A percentile compares a stretch with the other conserved stretches of the same genome.
These are phyloP conservation scores for Podaxis pistillaris DNA, from an alignment of 768 basidiomycete genomes.

Conservation along the genomic window DNA sequence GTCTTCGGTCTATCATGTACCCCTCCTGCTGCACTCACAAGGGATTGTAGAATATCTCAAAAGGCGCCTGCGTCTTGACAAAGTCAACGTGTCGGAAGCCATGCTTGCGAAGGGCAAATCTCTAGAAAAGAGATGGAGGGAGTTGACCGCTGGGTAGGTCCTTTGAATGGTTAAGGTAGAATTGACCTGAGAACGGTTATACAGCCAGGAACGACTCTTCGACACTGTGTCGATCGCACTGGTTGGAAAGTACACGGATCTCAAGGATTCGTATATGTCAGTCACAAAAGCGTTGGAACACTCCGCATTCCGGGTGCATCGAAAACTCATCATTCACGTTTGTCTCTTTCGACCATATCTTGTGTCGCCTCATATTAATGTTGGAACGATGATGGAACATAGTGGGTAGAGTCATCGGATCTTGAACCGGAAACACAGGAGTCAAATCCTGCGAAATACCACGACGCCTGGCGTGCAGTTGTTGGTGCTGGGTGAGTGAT, in stretches of 20 bases:
- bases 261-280: slow-evolving; percentile 98
- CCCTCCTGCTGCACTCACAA: slow-evolving; percentile 86
- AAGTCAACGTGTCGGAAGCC: slow-evolving; percentile 49
- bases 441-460: slow-evolving; percentile 82
- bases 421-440: slow-evolving; percentile 81
- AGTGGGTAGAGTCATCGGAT: slow-evolving; percentile 98
- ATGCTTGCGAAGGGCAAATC: slow-evolving; percentile 61
- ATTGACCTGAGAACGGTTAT: slow-evolving; percentile 1
- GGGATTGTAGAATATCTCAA: slow-evolving; percentile 86
- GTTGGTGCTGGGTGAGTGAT: slow-evolving; percentile 79
- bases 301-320: slow-evolving; percentile 88
- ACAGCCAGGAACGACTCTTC: slow-evolving; percentile 90
- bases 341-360: slow-evolving; percentile 22
- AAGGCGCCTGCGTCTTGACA: slow-evolving; percentile 74
- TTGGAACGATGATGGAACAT: not conserved
- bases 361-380: not conserved
- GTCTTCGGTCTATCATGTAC: slow-evolving; percentile 95
- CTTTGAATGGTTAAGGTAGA: not conserved
- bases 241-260: slow-evolving; percentile 95
- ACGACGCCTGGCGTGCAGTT: slow-evolving; percentile 92
- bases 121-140: slow-evolving; percentile 77
- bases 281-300: slow-evolving; percentile 97
- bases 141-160: slow-evolving; percentile 75
- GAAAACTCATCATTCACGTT: slow-evolving; percentile 81
- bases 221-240: slow-evolving; percentile 87